Evolutionary conservation across 768 basidiomycete genomes (phyloP).

Genomic region (Leucocoprinus leucothites): DNA sequence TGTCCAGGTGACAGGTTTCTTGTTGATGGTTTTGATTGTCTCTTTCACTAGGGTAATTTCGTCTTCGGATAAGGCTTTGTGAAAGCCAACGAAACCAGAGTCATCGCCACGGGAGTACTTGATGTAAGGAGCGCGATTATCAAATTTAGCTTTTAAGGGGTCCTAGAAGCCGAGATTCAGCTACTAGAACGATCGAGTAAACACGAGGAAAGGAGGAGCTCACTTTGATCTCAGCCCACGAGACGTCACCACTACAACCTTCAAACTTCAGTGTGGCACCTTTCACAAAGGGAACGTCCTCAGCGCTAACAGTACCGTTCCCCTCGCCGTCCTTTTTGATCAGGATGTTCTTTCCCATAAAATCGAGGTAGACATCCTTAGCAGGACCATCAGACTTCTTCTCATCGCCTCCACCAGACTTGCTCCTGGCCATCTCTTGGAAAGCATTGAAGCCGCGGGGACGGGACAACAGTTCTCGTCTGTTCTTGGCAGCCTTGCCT

Average conservation of each 20-base stretch:
- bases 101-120: slow-evolving; percentile 45
- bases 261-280: slow-evolving; percentile 56
- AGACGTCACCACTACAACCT: slow-evolving; percentile 50
- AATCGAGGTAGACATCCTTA: slow-evolving; percentile 69
- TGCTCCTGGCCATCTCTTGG: slow-evolving; percentile 51
- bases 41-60: slow-evolving; percentile 70
- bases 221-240: slow-evolving; percentile 52
- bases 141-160: slow-evolving; percentile 48
- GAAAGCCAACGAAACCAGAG: slow-evolving; percentile 54
- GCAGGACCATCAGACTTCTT: slow-evolving; percentile 27
- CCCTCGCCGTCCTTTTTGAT: slow-evolving; percentile 62
- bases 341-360: slow-evolving; percentile 66
- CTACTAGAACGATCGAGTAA: background rate
- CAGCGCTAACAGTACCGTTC: slow-evolving; percentile 60
- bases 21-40: slow-evolving; percentile 60
- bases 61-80: slow-evolving; percentile 68
- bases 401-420: slow-evolving; percentile 28
- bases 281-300: slow-evolving; percentile 50
- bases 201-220: slow-evolving; percentile 1
- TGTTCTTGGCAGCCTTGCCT: slow-evolving; percentile 62
- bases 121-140: slow-evolving; percentile 48
- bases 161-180: slow-evolving; percentile 29
- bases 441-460: slow-evolving; percentile 78
- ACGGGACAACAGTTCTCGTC: slow-evolving; percentile 51
- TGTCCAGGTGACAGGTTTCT: slow-evolving; percentile 63